phyloP scores from a whole-genome alignment of 176 grass and related monocot species.

The Juncus inflexus region DNA sequence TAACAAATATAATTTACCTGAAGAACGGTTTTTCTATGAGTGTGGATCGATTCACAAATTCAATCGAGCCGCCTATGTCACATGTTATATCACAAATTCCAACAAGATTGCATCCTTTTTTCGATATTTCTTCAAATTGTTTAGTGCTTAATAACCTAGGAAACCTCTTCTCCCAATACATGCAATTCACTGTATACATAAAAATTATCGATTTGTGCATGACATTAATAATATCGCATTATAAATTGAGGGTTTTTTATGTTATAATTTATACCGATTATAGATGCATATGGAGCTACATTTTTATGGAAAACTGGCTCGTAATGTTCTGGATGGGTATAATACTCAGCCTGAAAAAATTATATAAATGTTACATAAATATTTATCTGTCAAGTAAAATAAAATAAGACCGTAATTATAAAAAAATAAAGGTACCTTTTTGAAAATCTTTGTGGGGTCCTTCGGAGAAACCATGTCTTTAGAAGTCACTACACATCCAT shows the following conservation, averaged over 20 bases:
- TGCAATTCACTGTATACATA: slow-evolving; percentile 77
- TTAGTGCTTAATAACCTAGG: slow-evolving; percentile 61
- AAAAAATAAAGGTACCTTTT: slow-evolving; percentile 44
- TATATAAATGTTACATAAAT: slow-evolving; percentile 12
- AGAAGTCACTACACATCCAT: slow-evolving; percentile 77
- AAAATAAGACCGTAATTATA: not conserved
- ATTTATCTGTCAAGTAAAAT: slow-evolving; percentile 8
- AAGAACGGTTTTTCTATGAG: slow-evolving; percentile 94
- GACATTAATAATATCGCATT: slow-evolving; percentile 24
- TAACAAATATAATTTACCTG: slow-evolving; percentile 36
- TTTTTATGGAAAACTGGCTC: slow-evolving; percentile 80
- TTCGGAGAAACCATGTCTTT: slow-evolving; percentile 87
- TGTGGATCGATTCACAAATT: slow-evolving; percentile 80
- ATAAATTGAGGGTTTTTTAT: slow-evolving; percentile 1
- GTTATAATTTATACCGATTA: slow-evolving; percentile 55
- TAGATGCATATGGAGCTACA: slow-evolving; percentile 81
- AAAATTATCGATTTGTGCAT: slow-evolving; percentile 13
- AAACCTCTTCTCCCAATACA: slow-evolving; percentile 99
- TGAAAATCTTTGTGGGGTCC: slow-evolving; percentile 56
- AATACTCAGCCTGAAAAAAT: slow-evolving; percentile 68
- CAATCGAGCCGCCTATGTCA: slow-evolving; percentile 86
- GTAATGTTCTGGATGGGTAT: slow-evolving; percentile 90
- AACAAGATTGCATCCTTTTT: slow-evolving; percentile 55
- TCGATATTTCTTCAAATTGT: slow-evolving; percentile 67
- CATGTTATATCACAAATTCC: slow-evolving; percentile 94